These are phyloP conservation scores for Macrolepiota fuliginosa DNA, from an alignment of 768 basidiomycete genomes.

Conservation along the genomic window DNA sequence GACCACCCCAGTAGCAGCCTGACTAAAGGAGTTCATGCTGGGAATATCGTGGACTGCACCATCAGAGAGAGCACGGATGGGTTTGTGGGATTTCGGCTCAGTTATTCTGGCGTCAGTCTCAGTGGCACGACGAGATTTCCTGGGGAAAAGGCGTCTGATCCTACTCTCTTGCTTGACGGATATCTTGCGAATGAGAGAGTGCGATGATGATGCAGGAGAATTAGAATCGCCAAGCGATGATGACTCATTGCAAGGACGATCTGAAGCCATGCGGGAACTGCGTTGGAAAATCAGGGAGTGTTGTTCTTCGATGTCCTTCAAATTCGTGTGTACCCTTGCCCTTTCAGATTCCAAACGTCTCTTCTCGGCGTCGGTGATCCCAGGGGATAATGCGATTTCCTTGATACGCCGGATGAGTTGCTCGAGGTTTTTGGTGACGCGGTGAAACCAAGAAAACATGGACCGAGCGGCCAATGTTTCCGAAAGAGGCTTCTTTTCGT, in stretches of 20 bases:
- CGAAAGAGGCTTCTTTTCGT: slow-evolving; percentile 1
- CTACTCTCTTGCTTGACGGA: neutral
- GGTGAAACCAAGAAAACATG: slow-evolving; percentile 6
- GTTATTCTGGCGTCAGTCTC: too few relatives aligned
- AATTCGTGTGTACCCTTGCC: neutral
- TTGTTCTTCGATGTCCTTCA: neutral
- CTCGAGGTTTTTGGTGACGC: neutral
- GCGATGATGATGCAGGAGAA: neutral
- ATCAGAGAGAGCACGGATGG: too few relatives aligned
- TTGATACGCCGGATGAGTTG: neutral
- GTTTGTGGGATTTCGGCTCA: too few relatives aligned
- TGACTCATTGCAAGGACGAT: neutral
- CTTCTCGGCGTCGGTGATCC: neutral
- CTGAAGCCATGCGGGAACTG: neutral
- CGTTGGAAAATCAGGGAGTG: neutral
- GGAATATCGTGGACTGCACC: too few relatives aligned
- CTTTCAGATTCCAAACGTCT: neutral
- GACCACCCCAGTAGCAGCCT: too few relatives aligned
- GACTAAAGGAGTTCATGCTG: too few relatives aligned
- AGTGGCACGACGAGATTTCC: too few relatives aligned
- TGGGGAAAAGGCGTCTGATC: neutral
- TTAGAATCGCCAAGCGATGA: neutral
- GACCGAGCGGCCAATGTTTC: slow-evolving; percentile 15
- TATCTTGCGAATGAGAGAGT: neutral
- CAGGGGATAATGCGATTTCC: neutral